Evolutionary conservation across 352 stramenopile species (phyloP).

Genomic region (Pythium scleroteichum): DNA sequence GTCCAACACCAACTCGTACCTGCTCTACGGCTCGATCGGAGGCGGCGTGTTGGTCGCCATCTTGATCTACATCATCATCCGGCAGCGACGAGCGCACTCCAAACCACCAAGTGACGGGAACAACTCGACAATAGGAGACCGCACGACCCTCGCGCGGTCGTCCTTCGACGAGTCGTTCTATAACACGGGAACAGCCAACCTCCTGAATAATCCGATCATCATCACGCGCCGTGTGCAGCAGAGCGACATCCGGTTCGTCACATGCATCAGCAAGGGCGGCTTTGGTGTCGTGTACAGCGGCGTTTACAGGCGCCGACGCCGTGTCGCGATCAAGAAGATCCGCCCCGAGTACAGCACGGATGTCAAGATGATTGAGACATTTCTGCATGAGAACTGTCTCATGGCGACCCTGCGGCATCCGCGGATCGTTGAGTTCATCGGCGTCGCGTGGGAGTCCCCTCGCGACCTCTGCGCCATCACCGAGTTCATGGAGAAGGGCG

Average conservation of each 20-base stretch:
- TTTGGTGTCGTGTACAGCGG: conserved; percentile 34
- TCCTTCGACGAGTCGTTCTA: conserved; percentile 10
- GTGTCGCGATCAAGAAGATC: conserved; percentile 33
- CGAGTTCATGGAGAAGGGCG: conserved; percentile 28
- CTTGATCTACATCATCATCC: conserved; percentile 49
- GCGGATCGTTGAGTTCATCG: conserved; percentile 31
- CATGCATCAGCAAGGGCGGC: conserved; percentile 23
- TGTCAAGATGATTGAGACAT: conserved; percentile 26
- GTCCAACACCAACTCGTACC: conserved; percentile 40
- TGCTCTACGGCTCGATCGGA: conserved; percentile 24
- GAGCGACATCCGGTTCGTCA: conserved; percentile 10
- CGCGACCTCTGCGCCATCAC: conserved; percentile 25
- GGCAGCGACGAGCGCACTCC: conserved; percentile 10
- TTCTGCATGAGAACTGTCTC: conserved; percentile 32
- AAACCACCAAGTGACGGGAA: not conserved
- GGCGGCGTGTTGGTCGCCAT: conserved; percentile 43
- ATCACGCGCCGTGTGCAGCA: conserved; percentile 17
- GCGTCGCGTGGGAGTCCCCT: conserved; percentile 22
- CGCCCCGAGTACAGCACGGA: conserved; percentile 19
- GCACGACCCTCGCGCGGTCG: not conserved
- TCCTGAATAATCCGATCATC: conserved; percentile 24
- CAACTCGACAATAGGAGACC: not conserved
- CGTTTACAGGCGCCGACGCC: conserved; percentile 15
- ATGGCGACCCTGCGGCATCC: conserved; percentile 27
- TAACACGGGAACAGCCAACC: conserved; percentile 11